phyloP scores from a whole-genome alignment of 129 eudicot genomes.

The Oenanthe sinensis region DNA sequence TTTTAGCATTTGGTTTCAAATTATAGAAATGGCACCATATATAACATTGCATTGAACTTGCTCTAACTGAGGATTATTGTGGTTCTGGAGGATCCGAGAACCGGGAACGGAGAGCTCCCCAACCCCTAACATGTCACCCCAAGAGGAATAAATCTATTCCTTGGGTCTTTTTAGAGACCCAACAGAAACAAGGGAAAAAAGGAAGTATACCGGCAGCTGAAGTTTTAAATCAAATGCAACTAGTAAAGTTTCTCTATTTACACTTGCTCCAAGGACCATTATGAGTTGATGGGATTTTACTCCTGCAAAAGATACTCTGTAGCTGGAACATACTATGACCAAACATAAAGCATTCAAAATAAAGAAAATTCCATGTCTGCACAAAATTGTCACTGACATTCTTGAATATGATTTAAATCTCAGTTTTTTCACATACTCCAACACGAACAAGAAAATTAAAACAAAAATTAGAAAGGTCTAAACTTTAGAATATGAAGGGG shows the following conservation, averaged over 20 bases:
- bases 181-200: neutral
- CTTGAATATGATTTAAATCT: neutral
- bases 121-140: neutral
- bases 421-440: neutral
- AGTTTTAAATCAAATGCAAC: neutral
- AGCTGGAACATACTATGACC: neutral
- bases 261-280: neutral
- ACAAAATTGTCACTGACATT: neutral
- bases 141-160: neutral
- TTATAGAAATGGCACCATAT: too few relatives aligned
- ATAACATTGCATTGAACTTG: too few relatives aligned
- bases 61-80: too few relatives aligned
- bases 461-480: constrained; percentile 4
- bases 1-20: too few relatives aligned
- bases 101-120: too few relatives aligned
- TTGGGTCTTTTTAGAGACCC: neutral
- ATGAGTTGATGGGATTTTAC: neutral
- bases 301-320: neutral
- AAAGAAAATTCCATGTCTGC: neutral
- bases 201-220: too few relatives aligned
- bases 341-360: neutral
- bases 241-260: neutral
- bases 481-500: neutral
- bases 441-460: neutral
- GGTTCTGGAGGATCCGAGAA: too few relatives aligned